Evolutionary conservation across 257 asterid genomes (phyloP), one percentile per base, ranked within the genome.

Genomic region (Lycium ferocissimum): DNA sequence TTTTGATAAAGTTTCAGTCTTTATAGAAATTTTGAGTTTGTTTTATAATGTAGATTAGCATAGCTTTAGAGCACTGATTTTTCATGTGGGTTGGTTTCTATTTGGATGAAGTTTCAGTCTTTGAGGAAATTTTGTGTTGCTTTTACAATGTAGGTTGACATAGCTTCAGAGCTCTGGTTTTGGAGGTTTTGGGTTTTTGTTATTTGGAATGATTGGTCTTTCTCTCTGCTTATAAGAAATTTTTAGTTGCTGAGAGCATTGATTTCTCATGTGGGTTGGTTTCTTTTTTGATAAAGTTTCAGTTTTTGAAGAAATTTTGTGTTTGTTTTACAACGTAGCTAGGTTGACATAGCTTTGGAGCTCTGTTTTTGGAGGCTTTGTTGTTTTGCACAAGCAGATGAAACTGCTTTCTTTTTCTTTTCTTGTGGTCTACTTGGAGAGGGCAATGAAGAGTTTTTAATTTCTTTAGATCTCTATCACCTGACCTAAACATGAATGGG

Each of bases 1-100:
- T 26, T n/a, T 49, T 45, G 40, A 73, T 11, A 11, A 73, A 20
- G 11, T 73, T 47, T 45, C 80, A 73, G 6, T 45, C 54, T 72
- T 51, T 15, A 20, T 4, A n/a, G 73, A 51, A 40, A 38, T n/a
- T 51, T 38, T 82, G 81, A 6, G 56, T 58, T 84, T 69, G 63
- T 80, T 73, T 65, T 7, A 5, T 70, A 63, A 84, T 76, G 83
- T 86, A 59, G 43, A 7, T 20, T 63, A 13, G 9, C 61, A 15
- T 73, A 20, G 12, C 71, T 62, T 81, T 72, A 83, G 56, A 63
- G 5, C 10, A 62, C 22, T 26, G 43, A 54, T 37, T 49, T 63
- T 53, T 70, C 71, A 26, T 26, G 56, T 40, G 38, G 20, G 83
- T 81, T 33, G 70, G 71, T 63, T 63, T 63, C 71, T 63, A 10